Evolutionary conservation across 305 asterid genomes (phyloP), one percentile per base, ranked within the genome.

Genomic region (Withania somnifera): DNA sequence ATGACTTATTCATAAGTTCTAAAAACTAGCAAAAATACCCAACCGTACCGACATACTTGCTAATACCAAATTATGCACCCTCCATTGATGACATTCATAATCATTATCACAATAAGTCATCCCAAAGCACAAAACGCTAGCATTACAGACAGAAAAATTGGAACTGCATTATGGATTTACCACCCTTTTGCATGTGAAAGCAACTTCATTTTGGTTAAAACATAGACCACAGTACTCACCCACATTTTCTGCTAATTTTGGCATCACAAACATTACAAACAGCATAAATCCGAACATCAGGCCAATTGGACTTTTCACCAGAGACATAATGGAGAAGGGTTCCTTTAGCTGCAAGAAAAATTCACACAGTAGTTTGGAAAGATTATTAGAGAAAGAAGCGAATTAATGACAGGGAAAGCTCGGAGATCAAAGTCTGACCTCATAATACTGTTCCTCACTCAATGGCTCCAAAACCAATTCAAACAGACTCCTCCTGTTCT

Each of bases 281-380:
- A 84, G 92, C 98, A 93, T 92, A 83, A 93, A 95, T 28, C 98
- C 98, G 19, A 93, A 80, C 98, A 93, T 93, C 95, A 94, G 82
- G 69, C 98, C 97, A 93, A 94, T 90, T 5, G 96, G 97, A 89
- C 98, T 95, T 84, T 95, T 95, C 90, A 95, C 82, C 8, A 95
- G 52, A 57, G 98, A 91, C 92, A 92, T 75, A 61, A 89, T 53
- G 60, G 85, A 76, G 92, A 95, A 93, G 67, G 98, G 98, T 84
- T 95, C 98, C 81, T 95, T 90, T 83, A 87, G 68, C 98, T 95
- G 95, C 89, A 86, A 75, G 79, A 0, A 19, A 71, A 0, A 64
- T 75, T 83, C 22, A 45, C 3, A 0, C 58, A 7, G 38, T 71
- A 7, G 1, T 71, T 71, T 24, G 22, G 52, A 56, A 60, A 60